These are phyloP conservation scores for Saposhnikovia divaricata DNA, from an alignment of 129 eudicot species.

Conservation along the genomic window DNA sequence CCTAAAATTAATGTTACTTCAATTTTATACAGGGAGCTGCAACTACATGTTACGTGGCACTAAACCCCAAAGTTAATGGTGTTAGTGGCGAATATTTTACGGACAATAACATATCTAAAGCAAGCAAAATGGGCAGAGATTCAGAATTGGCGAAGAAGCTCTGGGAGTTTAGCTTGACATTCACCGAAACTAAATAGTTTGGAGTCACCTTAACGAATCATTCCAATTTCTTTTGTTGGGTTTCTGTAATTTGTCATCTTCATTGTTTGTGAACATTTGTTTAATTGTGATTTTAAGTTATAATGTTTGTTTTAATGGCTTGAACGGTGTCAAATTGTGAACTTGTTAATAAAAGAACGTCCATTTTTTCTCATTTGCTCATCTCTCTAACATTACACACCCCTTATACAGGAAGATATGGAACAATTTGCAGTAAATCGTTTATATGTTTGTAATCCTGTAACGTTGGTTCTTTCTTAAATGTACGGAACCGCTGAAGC, in stretches of 20 bases:
- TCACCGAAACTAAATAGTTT: conserved; percentile 29
- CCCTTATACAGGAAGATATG: neutral
- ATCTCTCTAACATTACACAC: neutral
- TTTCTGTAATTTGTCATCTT: neutral
- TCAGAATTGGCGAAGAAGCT: conserved; percentile 59
- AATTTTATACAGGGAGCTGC: conserved; percentile 52
- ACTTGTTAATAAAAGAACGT: neutral
- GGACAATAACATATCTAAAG: conserved; percentile 44
- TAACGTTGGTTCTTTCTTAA: too few relatives aligned
- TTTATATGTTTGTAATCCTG: neutral
- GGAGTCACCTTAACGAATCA: neutral
- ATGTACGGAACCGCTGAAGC: too few relatives aligned
- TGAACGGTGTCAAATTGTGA: conserved; percentile 1
- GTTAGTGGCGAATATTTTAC: conserved; percentile 70
- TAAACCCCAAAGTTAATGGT: conserved; percentile 77
- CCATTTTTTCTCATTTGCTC: neutral
- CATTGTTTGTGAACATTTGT: neutral
- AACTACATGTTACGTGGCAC: conserved; percentile 70
- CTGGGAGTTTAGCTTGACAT: conserved; percentile 75
- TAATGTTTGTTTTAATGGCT: neutral
- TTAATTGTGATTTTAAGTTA: neutral
- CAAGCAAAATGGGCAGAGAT: conserved; percentile 41
- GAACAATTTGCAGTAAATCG: neutral
- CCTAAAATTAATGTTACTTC: neutral
- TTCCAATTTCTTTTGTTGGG: neutral